phyloP scores from a whole-genome alignment of 495 filamentous ascomycete genomes.

The Pyrenula massariospora region DNA sequence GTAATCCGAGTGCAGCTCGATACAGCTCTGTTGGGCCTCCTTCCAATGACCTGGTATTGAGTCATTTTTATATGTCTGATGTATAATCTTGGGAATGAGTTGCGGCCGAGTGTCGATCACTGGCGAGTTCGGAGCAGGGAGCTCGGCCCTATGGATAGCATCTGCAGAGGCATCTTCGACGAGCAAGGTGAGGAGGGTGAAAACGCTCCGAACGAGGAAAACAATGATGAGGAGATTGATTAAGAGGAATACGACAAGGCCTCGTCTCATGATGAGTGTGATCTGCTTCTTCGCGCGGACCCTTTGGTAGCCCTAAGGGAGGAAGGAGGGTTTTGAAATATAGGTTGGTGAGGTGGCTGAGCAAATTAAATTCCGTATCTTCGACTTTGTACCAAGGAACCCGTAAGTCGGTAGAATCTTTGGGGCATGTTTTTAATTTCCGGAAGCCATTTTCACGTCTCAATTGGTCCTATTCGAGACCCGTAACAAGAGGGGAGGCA shows the following conservation, averaged over 20 bases:
- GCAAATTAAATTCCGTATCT: too few relatives aligned
- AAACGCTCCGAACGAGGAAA: conserved; percentile 49
- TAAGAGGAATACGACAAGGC: conserved; percentile 49
- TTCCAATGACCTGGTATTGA: conserved; percentile 65
- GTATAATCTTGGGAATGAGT: conserved; percentile 80
- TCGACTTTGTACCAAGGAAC: too few relatives aligned
- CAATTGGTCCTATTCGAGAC: too few relatives aligned
- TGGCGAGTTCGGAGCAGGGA: conserved; percentile 51
- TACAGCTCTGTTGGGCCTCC: conserved; percentile 60
- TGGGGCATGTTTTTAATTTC: too few relatives aligned
- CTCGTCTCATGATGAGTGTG: conserved; percentile 53
- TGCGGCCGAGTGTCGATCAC: conserved; percentile 46
- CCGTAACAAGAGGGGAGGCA: not conserved
- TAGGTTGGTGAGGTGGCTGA: too few relatives aligned
- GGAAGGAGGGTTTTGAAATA: too few relatives aligned
- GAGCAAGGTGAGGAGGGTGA: conserved; percentile 50
- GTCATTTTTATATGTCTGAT: conserved; percentile 76
- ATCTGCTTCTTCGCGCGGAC: too few relatives aligned
- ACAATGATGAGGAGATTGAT: conserved; percentile 47
- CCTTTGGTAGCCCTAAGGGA: too few relatives aligned
- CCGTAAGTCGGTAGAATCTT: too few relatives aligned
- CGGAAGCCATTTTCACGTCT: too few relatives aligned
- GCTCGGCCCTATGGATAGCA: conserved; percentile 50
- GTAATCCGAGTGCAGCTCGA: conserved; percentile 64
- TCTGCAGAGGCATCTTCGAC: conserved; percentile 56